Conservation (phyloP, 1,139 yeast genomes). For the Candida labiduridarum region DNA sequence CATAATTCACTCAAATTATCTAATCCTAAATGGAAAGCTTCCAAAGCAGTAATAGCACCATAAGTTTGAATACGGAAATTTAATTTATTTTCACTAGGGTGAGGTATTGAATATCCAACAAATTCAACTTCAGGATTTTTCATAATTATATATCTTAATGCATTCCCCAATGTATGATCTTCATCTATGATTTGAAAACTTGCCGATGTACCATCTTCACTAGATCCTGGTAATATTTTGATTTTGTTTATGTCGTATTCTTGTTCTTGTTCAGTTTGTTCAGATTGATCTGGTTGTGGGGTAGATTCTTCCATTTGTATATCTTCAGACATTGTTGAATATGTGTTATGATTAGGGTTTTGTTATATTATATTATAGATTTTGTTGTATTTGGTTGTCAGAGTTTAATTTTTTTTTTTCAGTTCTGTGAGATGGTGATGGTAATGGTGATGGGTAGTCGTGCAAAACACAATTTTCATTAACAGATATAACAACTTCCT, state of each 20-base stretch:
- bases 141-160: conserved; percentile 91
- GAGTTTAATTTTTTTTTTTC: not conserved
- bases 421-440: not conserved
- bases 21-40: conserved; percentile 90
- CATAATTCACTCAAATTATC: conserved; percentile 85
- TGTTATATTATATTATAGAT: not conserved
- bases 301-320: conserved; percentile 8
- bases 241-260: conserved; percentile 55
- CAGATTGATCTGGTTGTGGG: conserved; percentile 8
- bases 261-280: conserved; percentile 24
- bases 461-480: not conserved
- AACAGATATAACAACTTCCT: too few species aligned
- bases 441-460: not conserved
- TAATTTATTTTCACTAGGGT: conserved; percentile 90
- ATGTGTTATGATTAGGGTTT: not conserved
- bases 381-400: not conserved
- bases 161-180: conserved; percentile 94
- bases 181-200: conserved; percentile 91
- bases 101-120: conserved; percentile 99
- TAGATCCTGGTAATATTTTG: conserved; percentile 78
- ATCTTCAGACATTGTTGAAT: conserved; percentile 11
- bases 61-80: conserved; percentile 94
- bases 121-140: conserved; percentile 97
- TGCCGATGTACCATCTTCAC: conserved; percentile 94
- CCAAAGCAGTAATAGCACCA: conserved; percentile 85